Conservation (phyloP, 805 yeast species). For the Candida nitratophila region DNA sequence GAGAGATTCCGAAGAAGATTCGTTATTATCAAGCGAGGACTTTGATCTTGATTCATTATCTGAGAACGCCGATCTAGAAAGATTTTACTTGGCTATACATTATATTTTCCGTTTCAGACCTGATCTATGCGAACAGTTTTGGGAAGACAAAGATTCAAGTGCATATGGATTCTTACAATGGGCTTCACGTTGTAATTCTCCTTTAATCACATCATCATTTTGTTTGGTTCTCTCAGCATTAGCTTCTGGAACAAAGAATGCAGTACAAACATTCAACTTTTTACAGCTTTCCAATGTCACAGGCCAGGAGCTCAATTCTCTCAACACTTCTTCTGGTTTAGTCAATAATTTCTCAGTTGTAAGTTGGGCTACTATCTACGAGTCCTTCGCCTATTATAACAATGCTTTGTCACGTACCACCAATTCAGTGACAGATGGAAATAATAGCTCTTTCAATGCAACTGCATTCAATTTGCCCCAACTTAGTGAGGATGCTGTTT, state of each 20-base stretch:
- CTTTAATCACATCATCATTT: constrained; percentile 76
- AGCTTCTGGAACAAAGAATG: constrained; percentile 50
- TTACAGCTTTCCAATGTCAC: constrained; percentile 26
- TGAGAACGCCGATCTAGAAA: constrained; percentile 76
- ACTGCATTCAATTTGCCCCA: constrained; percentile 4
- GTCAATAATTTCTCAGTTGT: constrained; percentile 21
- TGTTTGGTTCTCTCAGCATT: constrained; percentile 74
- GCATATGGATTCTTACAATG: constrained; percentile 78
- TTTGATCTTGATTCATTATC: constrained; percentile 56
- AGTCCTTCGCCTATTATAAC: constrained; percentile 26
- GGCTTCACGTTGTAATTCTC: constrained; percentile 76
- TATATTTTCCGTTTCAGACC: constrained; percentile 61
- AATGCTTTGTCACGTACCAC: constrained; percentile 16
- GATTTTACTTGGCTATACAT: constrained; percentile 72
- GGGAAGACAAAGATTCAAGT: constrained; percentile 61
- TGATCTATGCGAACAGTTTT: constrained; percentile 49
- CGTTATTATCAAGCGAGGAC: constrained; percentile 48
- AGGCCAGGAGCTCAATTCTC: constrained; percentile 5
- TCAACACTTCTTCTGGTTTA: constrained; percentile 11
- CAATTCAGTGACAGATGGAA: not conserved
- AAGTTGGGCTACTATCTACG: constrained; percentile 31
- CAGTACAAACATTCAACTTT: constrained; percentile 45
- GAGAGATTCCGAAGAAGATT: constrained; percentile 71
- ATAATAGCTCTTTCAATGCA: not conserved
- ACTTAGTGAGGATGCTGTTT: constrained; percentile 20